phyloP scores from a whole-genome alignment of 371 early-diverging fungal genomes.

The Circinella minor region DNA sequence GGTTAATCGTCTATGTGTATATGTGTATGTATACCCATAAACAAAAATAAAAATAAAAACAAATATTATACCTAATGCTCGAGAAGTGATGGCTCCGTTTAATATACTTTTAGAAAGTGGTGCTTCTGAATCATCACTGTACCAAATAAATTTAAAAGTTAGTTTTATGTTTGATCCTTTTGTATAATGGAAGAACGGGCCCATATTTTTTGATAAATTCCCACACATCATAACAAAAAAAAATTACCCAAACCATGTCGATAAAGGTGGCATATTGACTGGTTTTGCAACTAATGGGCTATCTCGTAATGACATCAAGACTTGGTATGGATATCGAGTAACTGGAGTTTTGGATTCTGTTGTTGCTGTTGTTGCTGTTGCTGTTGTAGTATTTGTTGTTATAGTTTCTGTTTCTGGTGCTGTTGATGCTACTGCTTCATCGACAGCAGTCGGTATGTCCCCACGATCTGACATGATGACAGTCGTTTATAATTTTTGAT shows the following conservation, averaged over 20 bases:
- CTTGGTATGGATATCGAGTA: constrained; percentile 53
- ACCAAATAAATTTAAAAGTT: neutral
- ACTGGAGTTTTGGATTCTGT: constrained; percentile 14
- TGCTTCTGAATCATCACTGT: constrained; percentile 42
- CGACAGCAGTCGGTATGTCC: constrained; percentile 13
- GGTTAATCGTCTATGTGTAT: neutral
- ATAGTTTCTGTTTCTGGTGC: neutral
- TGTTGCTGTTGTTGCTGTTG: neutral
- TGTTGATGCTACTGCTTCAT: neutral
- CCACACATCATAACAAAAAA: constrained; percentile 3
- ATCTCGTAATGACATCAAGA: constrained; percentile 48
- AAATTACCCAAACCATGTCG: constrained; percentile 54
- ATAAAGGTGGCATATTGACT: constrained; percentile 48
- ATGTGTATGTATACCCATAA: neutral
- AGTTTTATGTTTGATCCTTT: neutral
- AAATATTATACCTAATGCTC: constrained; percentile 28
- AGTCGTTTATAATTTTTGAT: constrained; percentile 1
- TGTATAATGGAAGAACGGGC: neutral
- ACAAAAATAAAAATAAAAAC: neutral
- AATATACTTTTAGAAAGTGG: constrained; percentile 40
- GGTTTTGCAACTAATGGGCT: constrained; percentile 59
- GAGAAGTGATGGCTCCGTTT: constrained; percentile 41
- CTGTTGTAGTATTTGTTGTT: neutral
- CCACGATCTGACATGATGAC: constrained; percentile 28
- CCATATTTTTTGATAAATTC: constrained; percentile 1